These are phyloP conservation scores for Papiliotrema flavescens DNA, from an alignment of 1,284 basidiomycete genomes.

Conservation along the genomic window DNA sequence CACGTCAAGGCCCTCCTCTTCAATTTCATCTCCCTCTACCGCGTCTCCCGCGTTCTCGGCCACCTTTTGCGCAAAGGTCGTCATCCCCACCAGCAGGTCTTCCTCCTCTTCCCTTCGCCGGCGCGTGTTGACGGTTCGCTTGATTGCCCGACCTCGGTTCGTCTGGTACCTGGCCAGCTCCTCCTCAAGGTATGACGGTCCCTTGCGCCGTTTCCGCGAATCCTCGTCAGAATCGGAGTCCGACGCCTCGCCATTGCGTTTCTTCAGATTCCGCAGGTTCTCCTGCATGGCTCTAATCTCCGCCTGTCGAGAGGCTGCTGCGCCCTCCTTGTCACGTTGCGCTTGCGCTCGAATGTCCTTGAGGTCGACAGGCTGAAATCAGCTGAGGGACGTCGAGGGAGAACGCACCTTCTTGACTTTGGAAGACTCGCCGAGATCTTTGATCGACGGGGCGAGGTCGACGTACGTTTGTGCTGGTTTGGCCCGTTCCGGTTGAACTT, in stretches of 20 bases:
- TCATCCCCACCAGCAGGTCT: conserved; percentile 52
- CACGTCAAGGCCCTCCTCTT: conserved; percentile 62
- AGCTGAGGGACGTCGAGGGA: neutral
- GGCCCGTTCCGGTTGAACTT: conserved; percentile 13
- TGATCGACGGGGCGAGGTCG: conserved; percentile 24
- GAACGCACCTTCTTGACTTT: conserved; percentile 31
- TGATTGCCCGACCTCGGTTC: conserved; percentile 60
- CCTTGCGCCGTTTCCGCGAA: conserved; percentile 38
- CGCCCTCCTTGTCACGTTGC: conserved; percentile 61
- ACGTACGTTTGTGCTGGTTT: conserved; percentile 17
- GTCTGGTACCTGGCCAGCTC: conserved; percentile 75
- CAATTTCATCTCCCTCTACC: conserved; percentile 33
- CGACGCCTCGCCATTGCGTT: conserved; percentile 34
- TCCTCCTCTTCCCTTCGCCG: conserved; percentile 63
- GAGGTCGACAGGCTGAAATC: conserved; percentile 53
- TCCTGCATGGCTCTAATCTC: conserved; percentile 86
- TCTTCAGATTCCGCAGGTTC: conserved; percentile 69
- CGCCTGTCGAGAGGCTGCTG: conserved; percentile 62
- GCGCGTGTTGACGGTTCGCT: conserved; percentile 32
- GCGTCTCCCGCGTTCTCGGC: conserved; percentile 9
- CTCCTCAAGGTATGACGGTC: conserved; percentile 69
- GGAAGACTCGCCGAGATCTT: conserved; percentile 30
- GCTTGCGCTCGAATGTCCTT: conserved; percentile 69
- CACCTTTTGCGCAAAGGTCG: neutral
- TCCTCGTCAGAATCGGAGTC: conserved; percentile 41